Percentiles rank a stretch among this genome's conserved stretches.
Conservation (phyloP, 1,284 basidiomycete species). For the Exsudoporus floridanus region DNA sequence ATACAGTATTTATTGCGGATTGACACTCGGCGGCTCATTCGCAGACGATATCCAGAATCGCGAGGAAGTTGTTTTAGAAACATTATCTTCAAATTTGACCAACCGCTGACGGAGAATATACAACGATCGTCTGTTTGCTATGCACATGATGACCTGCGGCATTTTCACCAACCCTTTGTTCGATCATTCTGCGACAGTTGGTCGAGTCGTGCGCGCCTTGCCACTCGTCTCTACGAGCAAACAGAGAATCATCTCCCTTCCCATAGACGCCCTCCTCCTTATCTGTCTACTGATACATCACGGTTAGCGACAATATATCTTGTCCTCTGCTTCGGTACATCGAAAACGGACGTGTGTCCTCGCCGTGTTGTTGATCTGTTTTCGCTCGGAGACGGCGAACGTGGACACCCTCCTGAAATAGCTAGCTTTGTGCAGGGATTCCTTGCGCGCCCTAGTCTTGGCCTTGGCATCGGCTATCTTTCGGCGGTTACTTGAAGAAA, state of each 20-base stretch:
- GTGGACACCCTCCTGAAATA: neutral
- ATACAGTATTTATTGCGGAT: constrained; percentile 3
- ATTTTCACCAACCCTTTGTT: neutral
- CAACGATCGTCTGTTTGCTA: constrained; percentile 5
- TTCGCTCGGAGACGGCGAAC: neutral
- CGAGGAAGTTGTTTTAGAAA: constrained; percentile 1
- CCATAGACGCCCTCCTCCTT: constrained; percentile 8
- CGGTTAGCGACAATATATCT: constrained; percentile 2
- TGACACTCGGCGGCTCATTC: constrained; percentile 1
- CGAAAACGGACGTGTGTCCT: constrained; percentile 15
- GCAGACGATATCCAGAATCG: neutral
- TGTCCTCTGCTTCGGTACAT: constrained; percentile 12
- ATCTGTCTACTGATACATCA: neutral
- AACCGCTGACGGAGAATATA: constrained; percentile 4
- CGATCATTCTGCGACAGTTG: neutral
- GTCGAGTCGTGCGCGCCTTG: constrained; percentile 6
- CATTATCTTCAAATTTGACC: constrained; percentile 8
- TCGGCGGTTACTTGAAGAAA: constrained; percentile 7
- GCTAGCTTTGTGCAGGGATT: neutral
- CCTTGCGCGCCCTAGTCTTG: neutral
- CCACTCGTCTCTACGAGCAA: neutral
- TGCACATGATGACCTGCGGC: constrained; percentile 1
- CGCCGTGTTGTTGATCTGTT: constrained; percentile 8
- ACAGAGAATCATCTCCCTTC: neutral
- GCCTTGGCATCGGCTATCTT: constrained; percentile 11